Conservation (phyloP, 1,284 basidiomycete genomes). For the Leccinum griseonigrum region DNA sequence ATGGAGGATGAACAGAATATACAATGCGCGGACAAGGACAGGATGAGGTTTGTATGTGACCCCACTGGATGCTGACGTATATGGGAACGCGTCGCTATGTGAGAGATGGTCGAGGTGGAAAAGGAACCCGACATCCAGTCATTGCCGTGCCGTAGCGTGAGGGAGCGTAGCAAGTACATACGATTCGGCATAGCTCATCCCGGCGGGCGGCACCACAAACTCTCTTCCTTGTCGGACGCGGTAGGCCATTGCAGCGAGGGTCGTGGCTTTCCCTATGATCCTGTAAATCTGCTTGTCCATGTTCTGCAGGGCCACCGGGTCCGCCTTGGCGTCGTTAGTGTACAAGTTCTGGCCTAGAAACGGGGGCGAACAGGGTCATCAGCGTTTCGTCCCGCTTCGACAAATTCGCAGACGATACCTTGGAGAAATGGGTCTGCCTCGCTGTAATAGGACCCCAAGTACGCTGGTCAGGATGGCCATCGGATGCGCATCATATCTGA, state of each 20-base stretch:
- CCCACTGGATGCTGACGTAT: slow-evolving; percentile 34
- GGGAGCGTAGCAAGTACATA: slow-evolving; percentile 37
- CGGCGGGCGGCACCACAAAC: slow-evolving; percentile 82
- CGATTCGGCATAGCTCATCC: slow-evolving; percentile 81
- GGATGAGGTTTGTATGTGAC: slow-evolving; percentile 69
- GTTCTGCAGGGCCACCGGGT: slow-evolving; percentile 58
- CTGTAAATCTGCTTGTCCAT: slow-evolving; percentile 92
- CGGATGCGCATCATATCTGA: slow-evolving; percentile 86
- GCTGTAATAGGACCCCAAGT: slow-evolving; percentile 81
- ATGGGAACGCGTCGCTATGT: slow-evolving; percentile 29
- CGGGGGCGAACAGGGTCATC: not conserved
- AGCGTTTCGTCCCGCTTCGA: not conserved
- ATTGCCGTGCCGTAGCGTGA: not conserved
- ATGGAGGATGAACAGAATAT: slow-evolving; percentile 82
- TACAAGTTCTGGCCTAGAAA: slow-evolving; percentile 71
- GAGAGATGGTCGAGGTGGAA: slow-evolving; percentile 82
- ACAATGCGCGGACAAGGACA: slow-evolving; percentile 79
- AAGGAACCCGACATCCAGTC: slow-evolving; percentile 55
- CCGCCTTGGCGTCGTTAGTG: slow-evolving; percentile 61
- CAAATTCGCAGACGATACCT: slow-evolving; percentile 38
- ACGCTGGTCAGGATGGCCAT: slow-evolving; percentile 88
- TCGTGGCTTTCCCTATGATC: slow-evolving; percentile 83
- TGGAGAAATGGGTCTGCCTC: slow-evolving; percentile 79
- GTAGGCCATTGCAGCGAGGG: slow-evolving; percentile 89
- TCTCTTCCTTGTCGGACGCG: slow-evolving; percentile 84